Base-by-base conservation (phyloP, 1,284 basidiomycete genomes). In the Sporisorium exsertum region DNA sequence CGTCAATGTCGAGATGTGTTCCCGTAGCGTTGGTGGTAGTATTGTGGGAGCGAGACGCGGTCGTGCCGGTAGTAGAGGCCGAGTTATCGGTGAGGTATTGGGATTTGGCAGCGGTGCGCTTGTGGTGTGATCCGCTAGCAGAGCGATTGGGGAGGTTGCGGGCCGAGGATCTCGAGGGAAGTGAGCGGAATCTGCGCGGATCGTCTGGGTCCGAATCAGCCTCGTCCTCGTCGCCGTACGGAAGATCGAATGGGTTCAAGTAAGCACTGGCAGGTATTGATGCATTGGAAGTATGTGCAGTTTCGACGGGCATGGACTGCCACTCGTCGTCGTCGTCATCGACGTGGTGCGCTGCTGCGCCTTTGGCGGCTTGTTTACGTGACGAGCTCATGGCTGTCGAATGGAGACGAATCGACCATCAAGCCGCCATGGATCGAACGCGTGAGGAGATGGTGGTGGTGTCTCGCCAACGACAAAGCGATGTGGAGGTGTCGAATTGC, bases 1-100 rank as follows among this genome's bases (percentile, higher is more conserved):
- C 84, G 57, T 83, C 74, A 33, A 85, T 79, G 42, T 83, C 78
- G 33, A 85, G 79, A 20, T 80, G 80, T 42, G 64, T 60, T 10
- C 84, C 84, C 1, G 81, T 83, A 1, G 78, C 78, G 47, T 85
- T 85, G 40, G 66, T 74, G 13, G 71, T 54, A 8, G 65, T 57
- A 13, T 68, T 61, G 29, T 65, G 49, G 9, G 60, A 59, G 27
- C 61, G 59, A 18, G 57, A 24, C 10, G 27, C 27, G 16, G 49
- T 32, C n/a, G 64, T 9, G 20, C 37, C 56, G 26, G 62, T 37
- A 0, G 65, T 20, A 5, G 56, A 54, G 7, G 62, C 56, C 8
- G 18, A 26, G 8, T 40, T 60, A 55, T 62, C 62, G 7, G 55
- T 52, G 8, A 66, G 62, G 40, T 67, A 74, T 32, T 69, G 59